A percentile compares a stretch with the other conserved stretches of the same genome.
Evolutionary conservation across 768 basidiomycete genomes (phyloP).

Genomic region (Boletus rubescentipes): DNA sequence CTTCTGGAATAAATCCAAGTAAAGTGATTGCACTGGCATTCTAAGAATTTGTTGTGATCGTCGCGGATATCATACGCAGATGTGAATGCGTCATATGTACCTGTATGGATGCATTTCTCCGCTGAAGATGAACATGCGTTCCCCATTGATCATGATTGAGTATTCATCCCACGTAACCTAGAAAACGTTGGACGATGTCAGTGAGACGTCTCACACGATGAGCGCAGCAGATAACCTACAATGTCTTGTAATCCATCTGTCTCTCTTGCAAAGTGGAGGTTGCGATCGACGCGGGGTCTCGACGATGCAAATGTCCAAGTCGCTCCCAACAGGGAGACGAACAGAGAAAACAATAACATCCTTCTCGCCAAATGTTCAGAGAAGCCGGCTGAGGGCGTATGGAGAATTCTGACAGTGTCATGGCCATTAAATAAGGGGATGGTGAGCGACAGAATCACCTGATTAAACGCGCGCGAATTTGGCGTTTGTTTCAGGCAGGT

Average conservation of each 20-base stretch:
- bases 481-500: not conserved
- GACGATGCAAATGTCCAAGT: conserved; percentile 13
- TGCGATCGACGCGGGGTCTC: conserved; percentile 4
- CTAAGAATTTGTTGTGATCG: conserved; percentile 4
- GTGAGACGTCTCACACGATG: not conserved
- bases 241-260: conserved; percentile 17
- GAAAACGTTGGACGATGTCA: not conserved
- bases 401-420: not conserved
- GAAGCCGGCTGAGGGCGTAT: not conserved
- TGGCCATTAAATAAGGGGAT: not conserved
- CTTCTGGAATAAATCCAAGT: conserved; percentile 59
- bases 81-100: not conserved
- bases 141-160: conserved; percentile 56
- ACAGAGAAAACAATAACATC: conserved; percentile 12
- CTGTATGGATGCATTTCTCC: conserved; percentile 67
- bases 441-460: not conserved
- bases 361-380: not conserved
- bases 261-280: conserved; percentile 15
- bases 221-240: conserved; percentile 5
- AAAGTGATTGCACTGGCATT: conserved; percentile 37
- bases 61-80: not conserved
- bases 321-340: conserved; percentile 11
- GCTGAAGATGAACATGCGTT: conserved; percentile 55
- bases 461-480: not conserved
- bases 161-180: conserved; percentile 60